Evolutionary conservation across 1,139 yeast species (phyloP).

Genomic region (Insectozyma bohioensis): DNA sequence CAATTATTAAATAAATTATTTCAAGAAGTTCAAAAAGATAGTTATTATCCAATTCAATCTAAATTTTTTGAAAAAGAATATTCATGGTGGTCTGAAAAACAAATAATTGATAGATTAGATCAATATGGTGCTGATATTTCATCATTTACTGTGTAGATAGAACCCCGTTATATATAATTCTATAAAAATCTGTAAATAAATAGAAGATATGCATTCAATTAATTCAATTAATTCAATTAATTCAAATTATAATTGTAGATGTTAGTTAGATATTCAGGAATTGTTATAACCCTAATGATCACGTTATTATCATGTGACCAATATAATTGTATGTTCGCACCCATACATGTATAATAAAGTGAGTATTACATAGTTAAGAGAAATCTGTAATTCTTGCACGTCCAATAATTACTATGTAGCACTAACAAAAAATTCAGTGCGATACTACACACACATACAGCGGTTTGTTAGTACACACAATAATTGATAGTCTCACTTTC

Average conservation of each 20-base stretch:
- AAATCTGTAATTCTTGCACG: no score
- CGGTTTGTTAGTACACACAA: no score
- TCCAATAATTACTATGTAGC: no score
- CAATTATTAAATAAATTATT: constrained; percentile 55
- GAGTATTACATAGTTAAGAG: no score
- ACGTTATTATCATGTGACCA: constrained; percentile 4
- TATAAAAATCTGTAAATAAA: constrained; percentile 3
- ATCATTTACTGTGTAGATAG: constrained; percentile 18
- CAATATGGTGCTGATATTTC: constrained; percentile 34
- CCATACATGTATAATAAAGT: no score
- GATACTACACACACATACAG: no score
- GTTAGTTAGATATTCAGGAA: neutral
- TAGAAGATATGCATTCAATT: neutral
- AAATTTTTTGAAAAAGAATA: constrained; percentile 22
- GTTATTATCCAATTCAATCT: constrained; percentile 39
- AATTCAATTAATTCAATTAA: neutral
- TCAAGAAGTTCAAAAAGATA: constrained; percentile 50
- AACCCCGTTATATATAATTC: no score
- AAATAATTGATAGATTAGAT: constrained; percentile 41
- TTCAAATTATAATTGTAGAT: no score
- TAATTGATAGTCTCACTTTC: no score
- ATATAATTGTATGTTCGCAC: constrained; percentile 3
- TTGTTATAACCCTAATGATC: constrained; percentile 6
- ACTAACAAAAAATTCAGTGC: neutral
- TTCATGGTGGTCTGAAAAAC: constrained; percentile 39